These are phyloP conservation scores for Fusarium dimerum DNA, from an alignment of 2,329 filamentous ascomycete genomes.

Conservation along the genomic window DNA sequence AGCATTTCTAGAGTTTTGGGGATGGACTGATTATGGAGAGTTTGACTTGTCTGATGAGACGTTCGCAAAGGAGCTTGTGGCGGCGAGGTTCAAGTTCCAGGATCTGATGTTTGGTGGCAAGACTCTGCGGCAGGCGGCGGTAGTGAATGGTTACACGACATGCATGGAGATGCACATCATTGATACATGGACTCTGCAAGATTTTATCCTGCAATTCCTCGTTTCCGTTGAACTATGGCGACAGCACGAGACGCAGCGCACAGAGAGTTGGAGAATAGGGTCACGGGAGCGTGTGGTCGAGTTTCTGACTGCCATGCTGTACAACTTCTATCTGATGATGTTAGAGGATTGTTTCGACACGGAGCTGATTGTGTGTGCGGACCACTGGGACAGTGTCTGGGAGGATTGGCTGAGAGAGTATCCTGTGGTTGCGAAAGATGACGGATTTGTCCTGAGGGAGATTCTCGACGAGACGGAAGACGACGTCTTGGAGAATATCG, in stretches of 20 bases:
- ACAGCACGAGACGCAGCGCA: constrained; percentile 19
- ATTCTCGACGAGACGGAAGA: constrained; percentile 19
- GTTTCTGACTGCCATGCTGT: constrained; percentile 26
- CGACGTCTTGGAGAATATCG: constrained; percentile 21
- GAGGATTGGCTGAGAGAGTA: constrained; percentile 31
- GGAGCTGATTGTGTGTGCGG: constrained; percentile 1
- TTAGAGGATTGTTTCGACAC: constrained; percentile 15
- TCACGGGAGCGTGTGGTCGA: constrained; percentile 12
- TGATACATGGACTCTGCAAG: constrained; percentile 6
- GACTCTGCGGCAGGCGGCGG: background rate
- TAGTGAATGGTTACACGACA: constrained; percentile 13
- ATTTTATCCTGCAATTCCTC: constrained; percentile 27
- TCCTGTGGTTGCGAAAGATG: constrained; percentile 8
- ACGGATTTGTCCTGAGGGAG: constrained; percentile 17
- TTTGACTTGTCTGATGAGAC: constrained; percentile 2
- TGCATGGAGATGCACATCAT: background rate
- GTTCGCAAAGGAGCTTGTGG: constrained; percentile 9
- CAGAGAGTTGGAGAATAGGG: constrained; percentile 21
- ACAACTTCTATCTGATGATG: constrained; percentile 25
- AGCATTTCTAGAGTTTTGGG: constrained; percentile 23
- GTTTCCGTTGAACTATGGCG: constrained; percentile 29
- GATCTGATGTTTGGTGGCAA: constrained; percentile 21
- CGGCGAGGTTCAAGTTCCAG: constrained; percentile 10
- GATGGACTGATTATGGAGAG: background rate
- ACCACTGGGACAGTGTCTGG: constrained; percentile 29